Conservation (phyloP, 345 rosid genomes). For the Murraya koenigii region DNA sequence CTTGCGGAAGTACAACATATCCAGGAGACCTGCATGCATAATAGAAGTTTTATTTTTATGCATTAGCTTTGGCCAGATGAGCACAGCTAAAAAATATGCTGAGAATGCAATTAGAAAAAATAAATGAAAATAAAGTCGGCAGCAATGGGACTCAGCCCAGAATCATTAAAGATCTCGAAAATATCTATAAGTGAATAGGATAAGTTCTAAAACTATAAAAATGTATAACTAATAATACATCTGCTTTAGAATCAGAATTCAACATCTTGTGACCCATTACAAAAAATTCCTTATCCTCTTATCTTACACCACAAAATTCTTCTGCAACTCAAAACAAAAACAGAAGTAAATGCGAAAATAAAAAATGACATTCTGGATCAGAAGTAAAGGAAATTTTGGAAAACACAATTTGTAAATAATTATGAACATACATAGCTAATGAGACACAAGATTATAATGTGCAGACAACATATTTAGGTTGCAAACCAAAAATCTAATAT, state of each 20-base stretch:
- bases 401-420: background rate
- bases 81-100: background rate
- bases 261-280: background rate
- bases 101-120: background rate
- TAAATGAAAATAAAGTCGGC: background rate
- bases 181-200: background rate
- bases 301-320: background rate
- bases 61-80: background rate
- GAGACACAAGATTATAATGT: background rate
- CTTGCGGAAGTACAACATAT: constrained; percentile 40
- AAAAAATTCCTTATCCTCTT: background rate
- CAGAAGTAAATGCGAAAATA: background rate
- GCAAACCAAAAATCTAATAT: background rate
- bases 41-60: background rate
- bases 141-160: background rate
- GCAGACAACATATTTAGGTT: background rate
- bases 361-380: background rate
- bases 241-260: background rate
- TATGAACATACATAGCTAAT: background rate
- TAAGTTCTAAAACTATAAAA: background rate
- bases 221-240: background rate
- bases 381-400: background rate
- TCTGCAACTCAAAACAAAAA: background rate
- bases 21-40: constrained; percentile 65
- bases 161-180: background rate